Conservation (phyloP, 2,329 filamentous ascomycete species). For the Orbilia oligospora region DNA sequence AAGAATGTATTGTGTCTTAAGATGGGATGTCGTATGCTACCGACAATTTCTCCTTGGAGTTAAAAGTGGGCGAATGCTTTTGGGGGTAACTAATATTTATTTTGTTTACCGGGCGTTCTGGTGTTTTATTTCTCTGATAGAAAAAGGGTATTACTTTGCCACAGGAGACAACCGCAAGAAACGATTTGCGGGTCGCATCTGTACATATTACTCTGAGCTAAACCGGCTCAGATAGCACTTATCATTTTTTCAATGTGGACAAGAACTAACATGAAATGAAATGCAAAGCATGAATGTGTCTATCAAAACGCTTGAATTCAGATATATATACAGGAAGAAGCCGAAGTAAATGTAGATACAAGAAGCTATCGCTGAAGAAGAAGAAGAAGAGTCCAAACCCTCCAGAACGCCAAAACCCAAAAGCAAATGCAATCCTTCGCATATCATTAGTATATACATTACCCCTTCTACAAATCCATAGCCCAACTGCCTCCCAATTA, state of each 20-base stretch:
- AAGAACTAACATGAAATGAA: conserved; percentile 19
- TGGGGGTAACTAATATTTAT: conserved; percentile 4
- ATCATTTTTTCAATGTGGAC: conserved; percentile 9
- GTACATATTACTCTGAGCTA: conserved; percentile 4
- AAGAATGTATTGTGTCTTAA: not conserved
- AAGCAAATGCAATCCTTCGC: conserved; percentile 11
- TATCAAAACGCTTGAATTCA: conserved; percentile 20
- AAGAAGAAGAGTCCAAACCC: conserved; percentile 24
- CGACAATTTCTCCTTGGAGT: conserved; percentile 42
- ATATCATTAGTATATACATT: conserved; percentile 48
- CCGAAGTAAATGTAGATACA: conserved; percentile 8
- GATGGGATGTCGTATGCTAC: conserved; percentile 22
- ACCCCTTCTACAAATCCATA: conserved; percentile 3
- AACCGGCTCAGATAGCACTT: not conserved
- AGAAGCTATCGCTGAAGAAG: conserved; percentile 38
- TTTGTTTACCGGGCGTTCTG: conserved; percentile 19
- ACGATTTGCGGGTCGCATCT: not conserved
- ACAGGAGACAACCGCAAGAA: conserved; percentile 1
- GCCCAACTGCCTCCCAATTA: conserved; percentile 4
- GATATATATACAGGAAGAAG: conserved; percentile 16
- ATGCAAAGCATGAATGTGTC: not conserved
- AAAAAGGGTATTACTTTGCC: conserved; percentile 7
- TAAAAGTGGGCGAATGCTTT: conserved; percentile 48
- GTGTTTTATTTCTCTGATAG: conserved; percentile 38
- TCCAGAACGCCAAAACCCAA: conserved; percentile 37